Base-by-base conservation (phyloP, 805 yeast species). In the Teunomyces tritomae region DNA sequence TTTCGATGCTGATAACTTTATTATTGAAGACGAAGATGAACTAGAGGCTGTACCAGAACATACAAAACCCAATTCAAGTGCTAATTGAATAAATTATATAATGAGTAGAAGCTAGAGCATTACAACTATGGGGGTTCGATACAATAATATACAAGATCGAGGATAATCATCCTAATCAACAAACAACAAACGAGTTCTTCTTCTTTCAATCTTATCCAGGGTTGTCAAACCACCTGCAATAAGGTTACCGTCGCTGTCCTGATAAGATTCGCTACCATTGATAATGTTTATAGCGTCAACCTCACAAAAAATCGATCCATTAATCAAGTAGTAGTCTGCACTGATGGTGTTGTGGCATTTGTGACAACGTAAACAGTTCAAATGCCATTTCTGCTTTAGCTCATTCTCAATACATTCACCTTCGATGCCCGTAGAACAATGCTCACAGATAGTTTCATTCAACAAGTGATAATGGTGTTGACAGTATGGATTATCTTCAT, bases 391-490 rank as follows among this genome's bases (percentile, higher is more conserved):
- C 55, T 85, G 85, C 37, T 71, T 67, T 29, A 79, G 64, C 57
- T 85, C 90, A 57, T 83, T 86, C 58, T 89, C 96, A 36, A 92
- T 76, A 64, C 98, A 92, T 62, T 82, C 82, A 4, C 98, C 98
- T 63, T 92, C 97, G 42, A 94, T 88, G 28, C 95, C 96, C 4
- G 57, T 56, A 9, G 77, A 73, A 65, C 99, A 92, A 11, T 74
- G 67, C 41, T 73, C 72, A 66, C 99, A 92, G 2, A 86, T 62
- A 0, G 96, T 85, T 43, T 83, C 80, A 63, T 92, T 94, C 46
- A 79, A 73, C 46, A 72, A 70, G 65, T 94, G 98, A 67, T 82
- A 80, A 58, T 92, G 96, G 30, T 68, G 65, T 52, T 82, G 80
- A 71, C 99, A 94, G 65, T 83, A 89, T 10, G 98, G 97, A 49